These are phyloP conservation scores for Bruguiera parviflora DNA, from an alignment of 345 rosid genomes.

Conservation along the genomic window DNA sequence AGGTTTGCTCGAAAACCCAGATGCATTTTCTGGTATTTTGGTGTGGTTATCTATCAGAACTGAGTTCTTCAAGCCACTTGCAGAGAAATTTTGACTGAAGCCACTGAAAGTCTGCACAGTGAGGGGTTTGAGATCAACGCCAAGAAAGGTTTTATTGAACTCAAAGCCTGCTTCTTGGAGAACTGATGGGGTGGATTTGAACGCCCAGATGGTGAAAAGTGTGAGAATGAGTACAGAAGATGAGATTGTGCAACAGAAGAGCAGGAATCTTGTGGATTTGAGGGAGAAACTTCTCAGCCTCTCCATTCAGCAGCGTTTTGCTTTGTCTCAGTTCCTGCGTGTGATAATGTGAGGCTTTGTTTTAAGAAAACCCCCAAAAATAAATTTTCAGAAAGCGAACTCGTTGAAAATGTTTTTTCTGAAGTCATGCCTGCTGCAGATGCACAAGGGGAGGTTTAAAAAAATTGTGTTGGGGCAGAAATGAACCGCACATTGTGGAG, in stretches of 20 bases:
- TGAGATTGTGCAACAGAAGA: conserved; percentile 46
- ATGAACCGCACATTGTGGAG: not conserved
- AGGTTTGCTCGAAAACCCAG: conserved; percentile 40
- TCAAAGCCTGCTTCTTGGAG: conserved; percentile 35
- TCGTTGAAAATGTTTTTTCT: not conserved
- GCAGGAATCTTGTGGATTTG: conserved; percentile 56
- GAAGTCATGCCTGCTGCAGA: not conserved
- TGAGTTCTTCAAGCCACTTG: conserved; percentile 21
- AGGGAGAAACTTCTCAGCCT: conserved; percentile 72
- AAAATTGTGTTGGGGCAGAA: not conserved
- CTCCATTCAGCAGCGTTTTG: conserved; percentile 45
- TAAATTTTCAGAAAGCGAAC: not conserved
- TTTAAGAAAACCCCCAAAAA: not conserved
- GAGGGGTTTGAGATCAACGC: conserved; percentile 20
- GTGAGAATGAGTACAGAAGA: conserved; percentile 53
- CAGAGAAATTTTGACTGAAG: conserved; percentile 30
- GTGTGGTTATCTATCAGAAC: conserved; percentile 37
- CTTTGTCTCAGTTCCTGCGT: conserved; percentile 1
- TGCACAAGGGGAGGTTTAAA: not conserved
- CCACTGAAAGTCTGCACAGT: conserved; percentile 26
- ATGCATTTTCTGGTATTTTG: conserved; percentile 26
- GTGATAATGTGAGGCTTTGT: not conserved
- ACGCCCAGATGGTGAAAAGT: conserved; percentile 49
- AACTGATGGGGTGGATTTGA: conserved; percentile 51
- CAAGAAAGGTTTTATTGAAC: conserved; percentile 32